Conservation (phyloP, 768 basidiomycete species). For the Hericium rajendrae region DNA sequence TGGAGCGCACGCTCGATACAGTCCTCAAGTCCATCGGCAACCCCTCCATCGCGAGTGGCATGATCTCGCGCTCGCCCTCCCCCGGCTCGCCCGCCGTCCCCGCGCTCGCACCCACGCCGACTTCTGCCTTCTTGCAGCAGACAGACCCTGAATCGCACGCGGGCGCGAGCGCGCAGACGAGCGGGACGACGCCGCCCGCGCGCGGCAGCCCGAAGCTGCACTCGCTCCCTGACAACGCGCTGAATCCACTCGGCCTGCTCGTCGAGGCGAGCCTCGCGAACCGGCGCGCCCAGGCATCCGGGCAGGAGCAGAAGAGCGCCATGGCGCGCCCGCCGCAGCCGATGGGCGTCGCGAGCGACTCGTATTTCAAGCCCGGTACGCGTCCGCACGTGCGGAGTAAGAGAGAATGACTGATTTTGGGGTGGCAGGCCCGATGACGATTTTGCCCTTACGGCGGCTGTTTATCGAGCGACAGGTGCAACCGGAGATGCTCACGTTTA, state of each 20-base stretch:
- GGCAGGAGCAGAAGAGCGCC: background rate
- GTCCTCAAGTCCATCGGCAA: constrained; percentile 85
- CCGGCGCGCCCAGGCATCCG: constrained; percentile 44
- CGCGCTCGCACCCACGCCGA: constrained; percentile 7
- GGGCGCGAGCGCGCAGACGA: constrained; percentile 13
- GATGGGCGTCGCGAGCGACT: constrained; percentile 74
- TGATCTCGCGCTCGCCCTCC: constrained; percentile 77
- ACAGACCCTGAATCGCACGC: constrained; percentile 13
- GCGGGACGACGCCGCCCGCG: constrained; percentile 18
- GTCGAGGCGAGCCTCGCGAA: constrained; percentile 84
- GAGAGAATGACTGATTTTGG: background rate
- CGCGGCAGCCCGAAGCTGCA: constrained; percentile 79
- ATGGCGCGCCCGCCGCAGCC: constrained; percentile 23
- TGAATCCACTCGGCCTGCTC: constrained; percentile 88
- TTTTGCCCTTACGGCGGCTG: constrained; percentile 69
- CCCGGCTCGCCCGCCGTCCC: constrained; percentile 28
- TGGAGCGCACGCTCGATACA: constrained; percentile 89
- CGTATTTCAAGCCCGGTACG: constrained; percentile 83
- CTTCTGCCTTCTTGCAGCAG: background rate
- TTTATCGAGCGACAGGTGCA: constrained; percentile 86
- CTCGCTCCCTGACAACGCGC: constrained; percentile 80
- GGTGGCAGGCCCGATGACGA: constrained; percentile 71
- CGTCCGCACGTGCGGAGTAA: background rate
- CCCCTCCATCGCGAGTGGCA: constrained; percentile 68
- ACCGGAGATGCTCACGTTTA: constrained; percentile 89